A percentile compares a stretch with the other conserved stretches of the same genome.
Evolutionary conservation across 495 filamentous ascomycete genomes (phyloP).

Genomic region (Lepidopterella palustris): DNA sequence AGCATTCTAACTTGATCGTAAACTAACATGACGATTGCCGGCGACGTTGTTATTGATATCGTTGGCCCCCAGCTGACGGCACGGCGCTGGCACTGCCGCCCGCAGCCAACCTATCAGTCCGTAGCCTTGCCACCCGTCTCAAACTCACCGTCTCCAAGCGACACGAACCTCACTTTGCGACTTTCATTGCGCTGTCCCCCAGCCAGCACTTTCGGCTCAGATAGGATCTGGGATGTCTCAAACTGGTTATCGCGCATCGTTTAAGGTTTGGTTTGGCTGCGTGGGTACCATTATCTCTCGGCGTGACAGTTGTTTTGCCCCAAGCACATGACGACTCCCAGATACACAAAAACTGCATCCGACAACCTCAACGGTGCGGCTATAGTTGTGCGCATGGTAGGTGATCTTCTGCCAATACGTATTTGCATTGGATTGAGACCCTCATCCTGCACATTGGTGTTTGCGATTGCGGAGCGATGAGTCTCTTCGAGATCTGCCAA

Average conservation of each 20-base stretch:
- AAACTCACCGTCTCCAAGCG: constrained; percentile 19
- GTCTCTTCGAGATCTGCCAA: not conserved
- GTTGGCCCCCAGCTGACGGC: constrained; percentile 19
- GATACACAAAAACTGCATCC: constrained; percentile 3
- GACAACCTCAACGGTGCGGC: not conserved
- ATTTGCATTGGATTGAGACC: not conserved
- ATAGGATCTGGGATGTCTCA: not conserved
- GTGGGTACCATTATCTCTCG: constrained; percentile 4
- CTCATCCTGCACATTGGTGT: not conserved
- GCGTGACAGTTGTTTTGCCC: constrained; percentile 10
- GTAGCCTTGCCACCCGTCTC: constrained; percentile 14
- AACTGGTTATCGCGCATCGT: not conserved
- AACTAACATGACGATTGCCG: too few relatives aligned
- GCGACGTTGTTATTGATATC: too few relatives aligned
- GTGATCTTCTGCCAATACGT: not conserved
- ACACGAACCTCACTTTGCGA: constrained; percentile 5
- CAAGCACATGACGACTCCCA: not conserved
- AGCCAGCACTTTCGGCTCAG: not conserved
- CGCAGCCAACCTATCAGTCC: constrained; percentile 11
- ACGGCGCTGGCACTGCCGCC: constrained; percentile 6
- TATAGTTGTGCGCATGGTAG: not conserved
- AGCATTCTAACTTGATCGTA: not conserved
- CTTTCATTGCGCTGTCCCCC: not conserved
- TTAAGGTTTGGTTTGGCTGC: not conserved
- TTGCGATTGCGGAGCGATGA: constrained; percentile 1